Base-by-base conservation (phyloP, 345 rosid species). In the Aquilaria sinensis region DNA sequence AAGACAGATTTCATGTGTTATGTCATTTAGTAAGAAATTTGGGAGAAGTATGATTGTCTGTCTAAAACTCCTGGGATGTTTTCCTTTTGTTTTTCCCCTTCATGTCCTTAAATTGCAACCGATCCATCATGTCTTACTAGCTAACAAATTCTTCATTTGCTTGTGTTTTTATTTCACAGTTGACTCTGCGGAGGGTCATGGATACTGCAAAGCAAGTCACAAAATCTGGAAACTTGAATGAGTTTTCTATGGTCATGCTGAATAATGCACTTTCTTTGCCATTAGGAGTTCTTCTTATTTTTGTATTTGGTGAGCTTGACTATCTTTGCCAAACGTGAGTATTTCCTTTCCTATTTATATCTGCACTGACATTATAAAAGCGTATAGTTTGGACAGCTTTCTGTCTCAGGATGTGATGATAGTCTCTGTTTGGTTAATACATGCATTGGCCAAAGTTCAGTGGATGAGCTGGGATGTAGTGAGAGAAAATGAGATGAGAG, bases 171-270 rank as follows among this genome's bases (percentile, higher is more conserved):
- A 52, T 61, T 65, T 63, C 53, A 83, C 83, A 94, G 99, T 77
- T 94, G 71, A 94, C 96, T 51, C 75, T 88, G 57, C 95, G 96
- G 54, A 85, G 83, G 80, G 86, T 88, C 65, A 94, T 94, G 99
- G 99, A 94, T 76, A 87, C 97, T 1, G 97, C 99, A 31, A 94
- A 94, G 87, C 96, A 81, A 68, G 85, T 78, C 63, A 88, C 97
- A 5, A 85, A 74, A 75, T 86, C 96, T 49, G 99, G 99, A 70
- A 86, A 82, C 76, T 81, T 94, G 77, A 90, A 90, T 37, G 99
- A 94, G 73, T 88, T 94, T 74, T 85, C 99, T 6, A 94, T 94
- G 99, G 97, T 94, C 78, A 74, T 94, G 74, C 96, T 94, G 51
- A 94, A 94, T 68, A 94, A 94, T 76, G 78, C 86, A 15, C 96